Percentiles rank a stretch among this genome's conserved stretches.
phyloP scores from a whole-genome alignment of 805 yeast species.

The Spathaspora sp. region DNA sequence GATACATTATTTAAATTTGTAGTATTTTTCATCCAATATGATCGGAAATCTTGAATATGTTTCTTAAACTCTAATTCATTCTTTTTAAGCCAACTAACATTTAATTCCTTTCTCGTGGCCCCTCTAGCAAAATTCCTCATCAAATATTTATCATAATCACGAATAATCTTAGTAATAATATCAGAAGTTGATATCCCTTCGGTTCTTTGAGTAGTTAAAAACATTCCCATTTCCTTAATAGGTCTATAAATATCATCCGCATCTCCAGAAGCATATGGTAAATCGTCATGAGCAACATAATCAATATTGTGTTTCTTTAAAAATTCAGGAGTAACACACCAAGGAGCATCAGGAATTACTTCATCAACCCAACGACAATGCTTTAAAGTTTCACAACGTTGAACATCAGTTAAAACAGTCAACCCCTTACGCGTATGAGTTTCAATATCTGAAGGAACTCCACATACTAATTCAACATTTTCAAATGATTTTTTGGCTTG shows the following conservation, averaged over 20 bases:
- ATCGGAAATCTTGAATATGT: constrained; percentile 82
- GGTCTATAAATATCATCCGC: constrained; percentile 91
- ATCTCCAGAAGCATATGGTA: constrained; percentile 89
- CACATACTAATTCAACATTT: constrained; percentile 82
- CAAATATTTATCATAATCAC: constrained; percentile 93
- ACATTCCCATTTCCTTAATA: constrained; percentile 85
- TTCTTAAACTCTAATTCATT: constrained; percentile 93
- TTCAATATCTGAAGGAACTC: constrained; percentile 84
- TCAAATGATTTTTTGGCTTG: constrained; percentile 92
- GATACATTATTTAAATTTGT: constrained; percentile 67
- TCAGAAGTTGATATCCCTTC: constrained; percentile 96
- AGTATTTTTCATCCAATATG: constrained; percentile 78
- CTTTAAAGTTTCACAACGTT: constrained; percentile 83
- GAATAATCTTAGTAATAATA: constrained; percentile 89
- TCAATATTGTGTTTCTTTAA: constrained; percentile 78
- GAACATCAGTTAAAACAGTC: constrained; percentile 84
- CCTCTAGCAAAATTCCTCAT: constrained; percentile 98
- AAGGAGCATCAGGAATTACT: constrained; percentile 90
- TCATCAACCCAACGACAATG: constrained; percentile 99
- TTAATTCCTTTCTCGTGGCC: constrained; percentile 92
- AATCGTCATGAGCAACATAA: constrained; percentile 96
- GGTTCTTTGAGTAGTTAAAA: constrained; percentile 91
- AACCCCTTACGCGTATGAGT: constrained; percentile 92
- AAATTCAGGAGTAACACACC: constrained; percentile 88
- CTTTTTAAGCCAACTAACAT: constrained; percentile 96